Evolutionary conservation across 805 yeast species (phyloP).

Genomic region (Wickerhamiella allomyrinae): DNA sequence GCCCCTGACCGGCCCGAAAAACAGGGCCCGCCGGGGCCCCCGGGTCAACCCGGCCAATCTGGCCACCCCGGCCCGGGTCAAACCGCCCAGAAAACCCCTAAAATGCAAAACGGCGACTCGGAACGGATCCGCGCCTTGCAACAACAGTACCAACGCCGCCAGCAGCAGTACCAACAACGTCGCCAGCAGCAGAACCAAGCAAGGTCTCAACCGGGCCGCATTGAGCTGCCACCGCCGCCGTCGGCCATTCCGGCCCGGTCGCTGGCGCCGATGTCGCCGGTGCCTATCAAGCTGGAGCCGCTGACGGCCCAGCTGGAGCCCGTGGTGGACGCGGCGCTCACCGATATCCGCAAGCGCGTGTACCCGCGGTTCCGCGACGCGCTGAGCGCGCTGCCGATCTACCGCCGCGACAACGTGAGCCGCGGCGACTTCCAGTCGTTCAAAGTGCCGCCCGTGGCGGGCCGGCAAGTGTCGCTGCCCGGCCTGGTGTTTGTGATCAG

Average conservation of each 20-base stretch:
- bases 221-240: background rate
- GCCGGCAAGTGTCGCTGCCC: constrained; percentile 21
- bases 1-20: no score
- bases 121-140: no score
- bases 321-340: background rate
- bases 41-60: no score
- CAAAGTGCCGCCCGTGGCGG: constrained; percentile 22
- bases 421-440: background rate
- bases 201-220: background rate
- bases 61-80: background rate
- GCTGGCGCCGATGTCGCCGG: constrained; percentile 16
- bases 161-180: background rate
- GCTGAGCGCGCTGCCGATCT: background rate
- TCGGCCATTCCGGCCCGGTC: background rate
- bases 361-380: background rate
- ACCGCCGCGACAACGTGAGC: background rate
- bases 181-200: background rate
- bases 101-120: no score
- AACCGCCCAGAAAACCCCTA: no score
- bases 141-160: background rate
- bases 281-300: background rate
- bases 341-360: constrained; percentile 1
- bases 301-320: constrained; percentile 1
- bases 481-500: constrained; percentile 1
- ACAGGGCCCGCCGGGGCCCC: background rate